Evolutionary conservation across 2,329 filamentous ascomycete genomes (phyloP), one percentile per base, ranked within the genome.

Genomic region (Coccinonectria pachysandricola): DNA sequence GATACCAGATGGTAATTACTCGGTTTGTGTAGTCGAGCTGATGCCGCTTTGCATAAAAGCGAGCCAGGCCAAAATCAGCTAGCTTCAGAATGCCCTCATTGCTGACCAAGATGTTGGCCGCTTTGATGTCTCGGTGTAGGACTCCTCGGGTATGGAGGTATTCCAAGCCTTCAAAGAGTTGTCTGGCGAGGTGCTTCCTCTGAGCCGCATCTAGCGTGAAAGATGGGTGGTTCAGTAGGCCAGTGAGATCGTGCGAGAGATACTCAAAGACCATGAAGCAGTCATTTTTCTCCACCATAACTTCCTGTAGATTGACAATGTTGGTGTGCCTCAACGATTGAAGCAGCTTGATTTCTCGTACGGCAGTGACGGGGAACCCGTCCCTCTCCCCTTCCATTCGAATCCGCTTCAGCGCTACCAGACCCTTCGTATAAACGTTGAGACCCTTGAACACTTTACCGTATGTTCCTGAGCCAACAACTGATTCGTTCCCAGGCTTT

Each of bases 261-360:
- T 98, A 98, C 53, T 98, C 91, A 40, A 98, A 98, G 3, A 98
- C 91, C 91, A 98, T 98, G 57, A 93, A 98, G 54, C 91, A 98
- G 56, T 96, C 87, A 42, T 96, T 96, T 50, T 80, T 83, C 58
- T 98, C 91, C 3, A 98, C 91, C 91, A 98, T 98, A 40, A 92
- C 84, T 57, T 94, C 86, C 39, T 82, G 75, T 11, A 94, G 61
- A 20, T 77, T 75, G 31, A 94, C 84, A 26, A 94, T 77, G 45
- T 92, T 93, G 32, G 67, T 60, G 45, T 93, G 84, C 36, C 79
- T 77, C 12, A 93, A 65, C 4, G 82, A 87, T 49, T 93, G 85
- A n/a, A 94, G 65, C 13, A 94, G 64, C 52, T 92, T 92, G 61
- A 94, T 87, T 53, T 94, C 86, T 34, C 86, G 76, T 14, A 92